These are phyloP conservation scores for Vanderwaltozyma tropicalis DNA, from an alignment of 805 yeast species.

Conservation along the genomic window DNA sequence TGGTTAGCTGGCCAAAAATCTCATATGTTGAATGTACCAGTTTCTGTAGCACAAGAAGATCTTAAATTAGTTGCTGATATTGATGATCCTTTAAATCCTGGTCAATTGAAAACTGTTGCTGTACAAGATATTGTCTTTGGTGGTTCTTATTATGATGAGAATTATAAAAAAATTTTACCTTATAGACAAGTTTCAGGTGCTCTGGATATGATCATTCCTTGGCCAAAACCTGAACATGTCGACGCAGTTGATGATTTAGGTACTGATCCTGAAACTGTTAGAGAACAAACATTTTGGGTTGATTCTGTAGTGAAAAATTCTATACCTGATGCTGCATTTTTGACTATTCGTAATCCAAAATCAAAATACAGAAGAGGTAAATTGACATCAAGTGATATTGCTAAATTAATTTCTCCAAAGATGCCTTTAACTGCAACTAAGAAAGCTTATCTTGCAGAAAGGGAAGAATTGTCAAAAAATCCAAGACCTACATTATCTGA, in stretches of 20 bases:
- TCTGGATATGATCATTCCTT: conserved; percentile 65
- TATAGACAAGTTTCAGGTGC: conserved; percentile 66
- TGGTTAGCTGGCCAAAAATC: conserved; percentile 67
- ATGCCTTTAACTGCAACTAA: conserved; percentile 67
- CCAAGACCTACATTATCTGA: conserved; percentile 33
- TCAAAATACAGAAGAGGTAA: conserved; percentile 57
- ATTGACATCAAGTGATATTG: conserved; percentile 52
- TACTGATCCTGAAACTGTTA: conserved; percentile 46
- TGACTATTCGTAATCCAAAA: conserved; percentile 65
- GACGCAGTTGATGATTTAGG: conserved; percentile 40
- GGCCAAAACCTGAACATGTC: conserved; percentile 63
- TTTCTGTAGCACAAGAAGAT: conserved; percentile 46
- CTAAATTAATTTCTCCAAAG: conserved; percentile 52
- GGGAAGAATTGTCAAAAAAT: conserved; percentile 26
- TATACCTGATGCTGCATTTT: conserved; percentile 55
- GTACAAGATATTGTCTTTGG: conserved; percentile 62
- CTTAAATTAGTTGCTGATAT: conserved; percentile 72
- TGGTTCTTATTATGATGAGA: conserved; percentile 64
- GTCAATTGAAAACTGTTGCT: conserved; percentile 58
- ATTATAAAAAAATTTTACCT: conserved; percentile 65
- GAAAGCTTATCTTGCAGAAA: conserved; percentile 51
- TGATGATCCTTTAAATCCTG: conserved; percentile 46
- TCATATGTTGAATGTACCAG: conserved; percentile 63
- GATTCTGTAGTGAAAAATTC: conserved; percentile 57
- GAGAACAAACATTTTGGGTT: conserved; percentile 66